Evolutionary conservation across 805 yeast species (phyloP).

Genomic region (Scheffersomyces amazonensis): DNA sequence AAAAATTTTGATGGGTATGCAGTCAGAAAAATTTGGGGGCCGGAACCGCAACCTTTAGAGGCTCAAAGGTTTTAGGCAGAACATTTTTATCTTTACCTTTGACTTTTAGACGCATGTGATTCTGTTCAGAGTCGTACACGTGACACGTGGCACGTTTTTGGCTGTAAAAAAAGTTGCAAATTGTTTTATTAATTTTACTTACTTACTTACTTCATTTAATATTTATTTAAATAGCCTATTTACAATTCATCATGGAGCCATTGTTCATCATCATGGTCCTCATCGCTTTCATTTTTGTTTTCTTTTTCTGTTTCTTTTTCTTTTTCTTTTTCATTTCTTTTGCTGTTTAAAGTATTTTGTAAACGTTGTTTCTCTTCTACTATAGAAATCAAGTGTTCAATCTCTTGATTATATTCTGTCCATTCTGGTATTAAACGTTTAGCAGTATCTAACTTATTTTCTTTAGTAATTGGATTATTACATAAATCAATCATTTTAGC

Average conservation of each 20-base stretch:
- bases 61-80: too few relatives aligned
- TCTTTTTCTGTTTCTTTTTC: background rate
- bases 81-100: too few relatives aligned
- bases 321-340: background rate
- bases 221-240: background rate
- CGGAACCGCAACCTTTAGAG: too few relatives aligned
- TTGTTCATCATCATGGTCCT: conserved; percentile 1
- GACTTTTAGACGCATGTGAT: background rate
- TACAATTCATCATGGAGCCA: conserved; percentile 8
- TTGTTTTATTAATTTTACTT: background rate
- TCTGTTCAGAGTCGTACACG: too few relatives aligned
- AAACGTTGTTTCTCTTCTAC: conserved; percentile 1
- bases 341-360: too few relatives aligned
- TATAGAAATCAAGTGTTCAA: conserved; percentile 24
- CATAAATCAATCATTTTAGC: conserved; percentile 85
- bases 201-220: too few relatives aligned
- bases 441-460: conserved; percentile 73
- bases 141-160: too few relatives aligned
- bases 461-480: conserved; percentile 79
- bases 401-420: conserved; percentile 60
- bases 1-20: too few relatives aligned
- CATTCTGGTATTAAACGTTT: conserved; percentile 78
- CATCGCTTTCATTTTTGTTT: background rate
- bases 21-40: too few relatives aligned
- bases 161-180: conserved; percentile 1